Evolutionary conservation across 768 basidiomycete species (phyloP).

Genomic region (Wakefieldia striispora): DNA sequence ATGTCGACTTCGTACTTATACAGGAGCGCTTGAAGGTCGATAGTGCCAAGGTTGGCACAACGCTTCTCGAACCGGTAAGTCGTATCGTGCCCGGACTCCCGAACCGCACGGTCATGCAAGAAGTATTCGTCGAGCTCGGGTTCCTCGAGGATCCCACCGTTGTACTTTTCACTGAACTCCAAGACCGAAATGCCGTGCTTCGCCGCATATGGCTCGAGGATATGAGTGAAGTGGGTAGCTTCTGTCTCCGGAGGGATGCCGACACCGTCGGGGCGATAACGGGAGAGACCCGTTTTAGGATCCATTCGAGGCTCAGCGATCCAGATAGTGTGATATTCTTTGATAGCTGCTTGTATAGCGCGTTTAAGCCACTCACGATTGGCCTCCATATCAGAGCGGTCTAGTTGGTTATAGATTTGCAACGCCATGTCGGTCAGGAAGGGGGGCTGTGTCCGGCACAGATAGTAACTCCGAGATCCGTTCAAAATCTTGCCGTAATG

Average conservation of each 20-base stretch:
- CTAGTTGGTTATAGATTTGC: slow-evolving; percentile 96
- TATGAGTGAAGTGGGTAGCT: slow-evolving; percentile 96
- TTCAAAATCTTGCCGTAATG: slow-evolving; percentile 97
- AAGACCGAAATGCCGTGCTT: slow-evolving; percentile 91
- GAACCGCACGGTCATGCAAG: slow-evolving; percentile 92
- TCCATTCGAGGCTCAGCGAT: slow-evolving; percentile 93
- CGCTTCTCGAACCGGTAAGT: slow-evolving; percentile 97
- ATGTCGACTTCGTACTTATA: slow-evolving; percentile 99
- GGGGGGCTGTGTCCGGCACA: slow-evolving; percentile 94
- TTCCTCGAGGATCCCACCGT: slow-evolving; percentile 77
- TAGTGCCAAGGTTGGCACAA: slow-evolving; percentile 94
- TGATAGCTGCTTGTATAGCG: slow-evolving; percentile 96
- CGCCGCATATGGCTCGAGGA: slow-evolving; percentile 90
- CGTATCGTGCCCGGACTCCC: slow-evolving; percentile 95
- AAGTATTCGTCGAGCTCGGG: slow-evolving; percentile 96
- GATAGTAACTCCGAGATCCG: slow-evolving; percentile 92
- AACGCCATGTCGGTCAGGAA: slow-evolving; percentile 99
- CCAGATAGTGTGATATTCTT: slow-evolving; percentile 99
- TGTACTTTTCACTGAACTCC: slow-evolving; percentile 97
- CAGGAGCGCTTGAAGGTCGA: slow-evolving; percentile 91
- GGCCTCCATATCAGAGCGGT: slow-evolving; percentile 69
- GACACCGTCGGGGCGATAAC: slow-evolving; percentile 89
- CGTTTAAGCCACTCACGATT: slow-evolving; percentile 93
- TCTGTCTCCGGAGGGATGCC: slow-evolving; percentile 99
- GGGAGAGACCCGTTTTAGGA: slow-evolving; percentile 89